These are phyloP conservation scores for Termitomyces titanicus DNA, from an alignment of 768 basidiomycete species.

Conservation along the genomic window DNA sequence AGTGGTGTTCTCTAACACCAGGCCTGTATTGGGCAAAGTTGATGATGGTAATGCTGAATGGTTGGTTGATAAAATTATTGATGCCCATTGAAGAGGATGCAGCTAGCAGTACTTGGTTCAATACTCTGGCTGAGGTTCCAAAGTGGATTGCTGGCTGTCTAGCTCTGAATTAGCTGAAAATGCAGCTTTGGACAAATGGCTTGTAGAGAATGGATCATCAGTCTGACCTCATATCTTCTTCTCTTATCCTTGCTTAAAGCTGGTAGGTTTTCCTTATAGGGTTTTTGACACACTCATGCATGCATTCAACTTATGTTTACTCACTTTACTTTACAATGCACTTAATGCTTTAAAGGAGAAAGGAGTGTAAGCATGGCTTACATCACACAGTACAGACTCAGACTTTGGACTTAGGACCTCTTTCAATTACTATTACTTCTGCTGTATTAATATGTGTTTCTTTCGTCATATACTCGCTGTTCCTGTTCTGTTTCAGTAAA, in stretches of 20 bases:
- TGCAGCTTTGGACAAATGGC: slow-evolving; percentile 16
- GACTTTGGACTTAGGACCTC: too few species aligned
- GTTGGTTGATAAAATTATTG: not conserved
- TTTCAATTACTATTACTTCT: too few species aligned
- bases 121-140: not conserved
- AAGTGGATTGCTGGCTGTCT: not conserved
- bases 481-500: too few species aligned
- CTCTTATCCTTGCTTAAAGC: not conserved
- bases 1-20: too few species aligned
- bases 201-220: not conserved
- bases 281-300: not conserved
- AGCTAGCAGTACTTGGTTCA: not conserved
- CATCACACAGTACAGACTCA: not conserved
- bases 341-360: not conserved
- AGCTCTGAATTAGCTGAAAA: not conserved
- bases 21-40: too few species aligned
- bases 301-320: not conserved
- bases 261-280: not conserved
- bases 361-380: not conserved
- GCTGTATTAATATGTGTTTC: too few species aligned
- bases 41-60: too few species aligned
- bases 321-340: not conserved
- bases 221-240: too few species aligned
- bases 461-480: too few species aligned
- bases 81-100: not conserved